Base-by-base conservation (phyloP, 192 early-diverging fungal species). In the Rhizophagus sp. region DNA sequence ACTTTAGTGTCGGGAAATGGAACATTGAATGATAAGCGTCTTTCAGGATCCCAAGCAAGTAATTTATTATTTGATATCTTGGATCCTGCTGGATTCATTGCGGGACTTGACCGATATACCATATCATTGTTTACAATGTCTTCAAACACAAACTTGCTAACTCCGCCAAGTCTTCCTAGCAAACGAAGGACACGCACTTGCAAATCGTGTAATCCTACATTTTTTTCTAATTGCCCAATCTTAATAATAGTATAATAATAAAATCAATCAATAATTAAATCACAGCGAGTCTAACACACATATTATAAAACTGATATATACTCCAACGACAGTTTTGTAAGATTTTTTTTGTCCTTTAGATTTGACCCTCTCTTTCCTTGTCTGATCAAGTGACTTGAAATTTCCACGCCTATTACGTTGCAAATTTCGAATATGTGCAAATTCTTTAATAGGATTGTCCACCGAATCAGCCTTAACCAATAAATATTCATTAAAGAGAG, bases 11-110 rank as follows among this genome's bases (percentile, higher is more conserved):
- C 92, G 62, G 87, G 86, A 76, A 93, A 95, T 17, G 93, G 93
- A 39, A 95, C 78, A 67, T 85, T 83, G 66, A 94, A 83, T 17
- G 79, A 85, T 0, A 95, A 50, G 15, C 84, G 63, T 47, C 83
- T 87, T 57, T 93, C 89, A 8, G 91, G 82, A 81, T 95, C 92
- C 94, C 94, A 95, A 3, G 92, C 87, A 33, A 93, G 74, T 8
- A 92, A 52, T 30, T 78, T 76, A 50, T 80, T 85, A 76, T 27
- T 80, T 71, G 22, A 52, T 34, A 62, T 50, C 49, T 41, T 81
- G 64, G 34, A 76, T 12, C n/a, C 63, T 22, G 10, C 12, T 24
- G 62, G 17, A 17, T 50, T 82, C 52, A 62, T 79, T 78, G 12
- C 25, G 24, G 22, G 17, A 70, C 9, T 70, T 36, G 36, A 13